phyloP scores from a whole-genome alignment of 208 protist species.

The Leishmania major region DNA sequence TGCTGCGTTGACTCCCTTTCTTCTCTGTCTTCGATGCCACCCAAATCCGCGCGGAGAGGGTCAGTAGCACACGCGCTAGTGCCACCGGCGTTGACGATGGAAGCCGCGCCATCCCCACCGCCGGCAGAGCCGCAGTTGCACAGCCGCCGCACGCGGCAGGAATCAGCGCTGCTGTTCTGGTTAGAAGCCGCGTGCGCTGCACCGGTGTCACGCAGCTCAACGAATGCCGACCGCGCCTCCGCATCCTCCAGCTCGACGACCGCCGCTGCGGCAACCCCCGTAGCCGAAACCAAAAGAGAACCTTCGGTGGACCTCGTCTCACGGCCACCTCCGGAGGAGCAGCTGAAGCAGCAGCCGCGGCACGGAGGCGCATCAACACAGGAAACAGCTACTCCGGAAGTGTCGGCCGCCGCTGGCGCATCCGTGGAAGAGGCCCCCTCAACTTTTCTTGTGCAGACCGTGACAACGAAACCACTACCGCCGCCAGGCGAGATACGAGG shows the following conservation, averaged over 20 bases:
- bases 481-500: background rate
- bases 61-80: background rate
- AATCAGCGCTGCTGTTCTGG: slow-evolving; percentile 40
- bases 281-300: background rate
- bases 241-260: background rate
- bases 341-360: background rate
- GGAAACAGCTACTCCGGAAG: background rate
- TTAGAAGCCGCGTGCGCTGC: slow-evolving; percentile 20
- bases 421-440: background rate
- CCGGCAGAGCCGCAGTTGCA: background rate
- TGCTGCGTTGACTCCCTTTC: background rate
- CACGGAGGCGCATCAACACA: background rate
- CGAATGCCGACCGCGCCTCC: background rate
- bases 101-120: slow-evolving; percentile 3
- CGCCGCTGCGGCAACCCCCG: background rate
- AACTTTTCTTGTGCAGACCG: background rate
- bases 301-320: background rate
- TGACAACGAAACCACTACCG: background rate
- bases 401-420: background rate
- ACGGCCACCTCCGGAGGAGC: background rate
- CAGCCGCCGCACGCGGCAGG: background rate
- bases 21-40: background rate
- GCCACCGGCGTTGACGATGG: background rate
- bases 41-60: background rate
- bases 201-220: background rate